Evolutionary conservation across 225 moss, liverwort and hornwort genomes (phyloP), one percentile per base, ranked within the genome.

Genomic region (Lunularia cruciata): DNA sequence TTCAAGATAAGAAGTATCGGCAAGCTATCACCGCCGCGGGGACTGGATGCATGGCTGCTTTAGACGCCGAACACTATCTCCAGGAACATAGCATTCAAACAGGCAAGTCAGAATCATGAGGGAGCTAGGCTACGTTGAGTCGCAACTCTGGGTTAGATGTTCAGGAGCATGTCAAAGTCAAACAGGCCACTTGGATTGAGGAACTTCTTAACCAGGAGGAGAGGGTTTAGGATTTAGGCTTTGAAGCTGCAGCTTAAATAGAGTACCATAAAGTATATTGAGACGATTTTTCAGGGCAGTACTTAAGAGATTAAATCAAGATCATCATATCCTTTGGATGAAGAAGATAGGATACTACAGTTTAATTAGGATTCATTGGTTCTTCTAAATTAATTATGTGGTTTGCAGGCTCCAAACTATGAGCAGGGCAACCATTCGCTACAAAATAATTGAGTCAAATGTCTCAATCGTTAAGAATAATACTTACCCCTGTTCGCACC

Each of bases 1-100:
- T 98, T 56, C 96, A 98, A 68, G 96, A 98, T 67, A 98, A 98
- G 80, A 91, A 77, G 82, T 98, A 72, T 54, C 87, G 96, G 27
- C 96, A 98, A 76, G 96, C 96, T 15, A 81, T 98, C 25, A 98
- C 96, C 42, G 93, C 96, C 2, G 96, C 96, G 18, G 96, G 96
- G 31, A 87, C 89, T 56, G 94, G 96, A 10, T 98, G 96, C 59
- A 98, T 98, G 92, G 96, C 96, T 15, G 90, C 90, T 2, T 76
- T 98, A 77, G 96, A 98, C 69, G 90, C 96, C 22, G 96, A 98
- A 60, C 96, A 91, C 59, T 98, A 81, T 72, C 63, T 98, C 53
- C 89, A 93, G 73, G 92, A 88, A 72, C 86, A 83, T 25, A 76
- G 69, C 10, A 22, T 37, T 55, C 92, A 92, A 63, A 72, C 69